Evolutionary conservation across 345 rosid species (phyloP), one percentile per base, ranked within the genome.

Genomic region (Pugionium cornutum): DNA sequence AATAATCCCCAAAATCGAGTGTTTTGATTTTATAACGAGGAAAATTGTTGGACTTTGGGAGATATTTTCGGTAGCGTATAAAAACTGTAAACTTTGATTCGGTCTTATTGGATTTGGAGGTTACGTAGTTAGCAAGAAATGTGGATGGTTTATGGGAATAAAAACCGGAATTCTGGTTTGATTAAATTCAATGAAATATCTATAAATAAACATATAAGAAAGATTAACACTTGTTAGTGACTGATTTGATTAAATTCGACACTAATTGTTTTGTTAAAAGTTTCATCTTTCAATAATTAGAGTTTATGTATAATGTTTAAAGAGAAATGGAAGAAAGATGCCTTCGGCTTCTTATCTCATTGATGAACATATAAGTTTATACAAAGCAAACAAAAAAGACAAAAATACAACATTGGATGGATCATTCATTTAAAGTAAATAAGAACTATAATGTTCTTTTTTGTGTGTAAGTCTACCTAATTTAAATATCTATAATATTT

Each of bases 291-390:
- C 18, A 18, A 18, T 18, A 18, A 18, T 18, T 18, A 18, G 18
- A 18, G 18, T 18, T 18, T 18, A 18, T 18, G 18, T 18, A 18
- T 18, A 18, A 18, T 18, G 18, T 18, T 18, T 18, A 18, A 18
- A 55, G 45, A 59, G 43, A 42, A 60, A 5, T 34, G 8, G 28
- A 45, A 62, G 62, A 57, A 57, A 72, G 47, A 58, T 64, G 76
- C 70, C 76, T 72, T 72, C 48, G 76, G 70, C 76, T 42, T 57
- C 70, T 57, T 57, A 11, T 72, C 66, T 42, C 70, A 58, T 50
- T 50, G 48, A 50, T 57, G 66, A 50, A 56, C 57, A 9, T 51
- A 48, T 49, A n/a, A 59, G 18, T 71, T 57, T 64, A 55, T 58
- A 71, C 59, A 56, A 55, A 56, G 54, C 48, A 55, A 36, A 63